phyloP scores from a whole-genome alignment of 2,329 filamentous ascomycete species.

The Fusarium dlaminii region DNA sequence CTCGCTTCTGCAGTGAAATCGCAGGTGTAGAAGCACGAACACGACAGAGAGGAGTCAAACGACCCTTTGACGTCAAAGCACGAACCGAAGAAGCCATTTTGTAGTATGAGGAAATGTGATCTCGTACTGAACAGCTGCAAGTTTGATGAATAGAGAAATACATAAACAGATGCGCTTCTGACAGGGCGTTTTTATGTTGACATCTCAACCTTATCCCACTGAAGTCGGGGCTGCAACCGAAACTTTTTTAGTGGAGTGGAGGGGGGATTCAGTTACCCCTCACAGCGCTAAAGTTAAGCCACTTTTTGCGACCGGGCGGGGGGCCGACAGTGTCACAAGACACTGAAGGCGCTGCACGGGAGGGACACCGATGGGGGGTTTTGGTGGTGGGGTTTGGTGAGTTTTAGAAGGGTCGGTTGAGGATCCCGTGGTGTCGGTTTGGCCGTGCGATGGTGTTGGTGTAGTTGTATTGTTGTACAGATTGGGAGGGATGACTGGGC shows the following conservation, averaged over 20 bases:
- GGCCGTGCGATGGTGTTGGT: background rate
- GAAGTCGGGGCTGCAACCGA: conserved; percentile 20
- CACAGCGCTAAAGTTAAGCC: background rate
- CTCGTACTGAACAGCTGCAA: conserved; percentile 6
- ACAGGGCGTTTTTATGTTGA: conserved; percentile 24
- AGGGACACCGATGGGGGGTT: background rate
- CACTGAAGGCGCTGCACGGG: background rate
- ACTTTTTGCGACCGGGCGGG: conserved; percentile 3
- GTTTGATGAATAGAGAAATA: background rate
- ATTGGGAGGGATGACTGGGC: background rate
- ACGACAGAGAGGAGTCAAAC: conserved; percentile 25
- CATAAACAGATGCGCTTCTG: background rate
- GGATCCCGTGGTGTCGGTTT: conserved; percentile 9
- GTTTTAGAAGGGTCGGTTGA: background rate
- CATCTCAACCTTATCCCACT: background rate
- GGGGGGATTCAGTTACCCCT: conserved; percentile 12
- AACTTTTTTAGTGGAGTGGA: conserved; percentile 6
- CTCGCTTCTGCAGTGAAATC: conserved; percentile 35
- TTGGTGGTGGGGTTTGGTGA: background rate
- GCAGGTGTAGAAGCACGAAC: conserved; percentile 17
- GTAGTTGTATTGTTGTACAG: background rate
- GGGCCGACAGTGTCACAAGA: conserved; percentile 24
- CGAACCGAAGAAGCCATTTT: conserved; percentile 36
- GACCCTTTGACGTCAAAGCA: conserved; percentile 32
- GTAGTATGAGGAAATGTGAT: background rate